Evolutionary conservation across 2,329 filamentous ascomycete species (phyloP).

Genomic region (Cladosporium sp.): DNA sequence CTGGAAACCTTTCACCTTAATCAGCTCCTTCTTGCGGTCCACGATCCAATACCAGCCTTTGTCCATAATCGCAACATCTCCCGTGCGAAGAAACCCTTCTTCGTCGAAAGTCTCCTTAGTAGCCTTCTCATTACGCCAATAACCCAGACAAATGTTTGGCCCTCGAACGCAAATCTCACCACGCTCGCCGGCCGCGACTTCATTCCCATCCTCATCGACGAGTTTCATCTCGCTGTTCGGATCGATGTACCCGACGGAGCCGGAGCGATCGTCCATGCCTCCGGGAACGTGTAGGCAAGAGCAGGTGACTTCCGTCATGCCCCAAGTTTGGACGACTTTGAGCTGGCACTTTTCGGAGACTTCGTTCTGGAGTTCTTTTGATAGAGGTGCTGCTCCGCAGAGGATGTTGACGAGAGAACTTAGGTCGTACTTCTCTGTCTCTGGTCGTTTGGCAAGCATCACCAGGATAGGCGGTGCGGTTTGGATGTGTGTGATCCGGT

Average conservation of each 20-base stretch:
- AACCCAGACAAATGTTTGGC: slow-evolving; percentile 76
- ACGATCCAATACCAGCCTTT: slow-evolving; percentile 86
- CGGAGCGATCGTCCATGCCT: slow-evolving; percentile 38
- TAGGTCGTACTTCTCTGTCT: slow-evolving; percentile 76
- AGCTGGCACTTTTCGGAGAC: slow-evolving; percentile 71
- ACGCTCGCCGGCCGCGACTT: slow-evolving; percentile 58
- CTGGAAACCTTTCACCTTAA: slow-evolving; percentile 49
- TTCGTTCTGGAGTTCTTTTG: slow-evolving; percentile 70
- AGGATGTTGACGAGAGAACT: slow-evolving; percentile 77
- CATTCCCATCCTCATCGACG: slow-evolving; percentile 58
- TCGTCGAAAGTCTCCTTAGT: slow-evolving; percentile 66
- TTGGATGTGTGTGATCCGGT: slow-evolving; percentile 72
- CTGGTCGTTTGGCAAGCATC: slow-evolving; percentile 71
- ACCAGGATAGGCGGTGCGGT: slow-evolving; percentile 82
- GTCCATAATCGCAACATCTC: slow-evolving; percentile 79
- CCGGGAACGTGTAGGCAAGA: slow-evolving; percentile 45
- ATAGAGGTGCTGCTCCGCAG: slow-evolving; percentile 81
- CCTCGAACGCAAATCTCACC: slow-evolving; percentile 66
- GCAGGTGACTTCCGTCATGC: slow-evolving; percentile 75
- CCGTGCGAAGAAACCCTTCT: slow-evolving; percentile 86
- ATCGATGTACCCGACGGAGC: slow-evolving; percentile 71
- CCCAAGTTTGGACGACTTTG: slow-evolving; percentile 88
- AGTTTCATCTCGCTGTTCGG: slow-evolving; percentile 80
- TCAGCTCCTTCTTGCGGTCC: slow-evolving; percentile 70
- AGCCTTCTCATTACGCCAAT: slow-evolving; percentile 67